Evolutionary conservation across 805 yeast species (phyloP).

Genomic region (Metschnikowia picachoensis): DNA sequence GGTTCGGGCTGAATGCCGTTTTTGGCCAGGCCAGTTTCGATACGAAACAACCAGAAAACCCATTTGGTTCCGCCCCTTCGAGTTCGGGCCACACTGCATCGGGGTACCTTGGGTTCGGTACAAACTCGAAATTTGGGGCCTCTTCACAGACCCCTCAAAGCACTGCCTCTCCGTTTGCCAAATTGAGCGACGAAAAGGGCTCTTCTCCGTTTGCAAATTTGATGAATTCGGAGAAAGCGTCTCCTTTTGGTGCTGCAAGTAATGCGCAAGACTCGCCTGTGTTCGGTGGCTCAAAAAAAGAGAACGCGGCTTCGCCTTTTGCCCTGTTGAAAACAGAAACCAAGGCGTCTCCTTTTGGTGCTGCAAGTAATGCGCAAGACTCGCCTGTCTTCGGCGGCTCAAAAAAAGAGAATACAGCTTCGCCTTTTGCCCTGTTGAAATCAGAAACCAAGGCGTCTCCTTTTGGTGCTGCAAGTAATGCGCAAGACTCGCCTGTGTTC

Average conservation of each 20-base stretch:
- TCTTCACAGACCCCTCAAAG: background rate
- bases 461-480: background rate
- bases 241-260: background rate
- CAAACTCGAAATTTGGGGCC: conserved; percentile 7
- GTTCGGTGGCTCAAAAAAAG: conserved; percentile 2
- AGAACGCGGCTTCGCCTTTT: background rate
- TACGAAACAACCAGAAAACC: conserved; percentile 1
- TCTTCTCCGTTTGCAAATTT: conserved; percentile 5
- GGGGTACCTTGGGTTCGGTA: conserved; percentile 3
- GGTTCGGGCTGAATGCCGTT: background rate
- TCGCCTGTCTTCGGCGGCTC: conserved; percentile 1
- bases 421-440: conserved; percentile 1
- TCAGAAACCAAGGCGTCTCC: background rate
- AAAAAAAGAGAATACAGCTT: background rate
- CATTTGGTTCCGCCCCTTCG: background rate
- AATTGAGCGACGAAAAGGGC: background rate
- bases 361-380: background rate
- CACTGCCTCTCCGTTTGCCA: conserved; percentile 4
- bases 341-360: conserved; percentile 8
- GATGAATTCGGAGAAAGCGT: background rate
- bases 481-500: conserved; percentile 1
- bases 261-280: background rate
- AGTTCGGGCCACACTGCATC: background rate
- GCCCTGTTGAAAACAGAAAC: conserved; percentile 1
- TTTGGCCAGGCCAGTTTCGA: conserved; percentile 9